Conservation (phyloP, 371 early-diverging fungal species). For the Mortierella sp. region DNA sequence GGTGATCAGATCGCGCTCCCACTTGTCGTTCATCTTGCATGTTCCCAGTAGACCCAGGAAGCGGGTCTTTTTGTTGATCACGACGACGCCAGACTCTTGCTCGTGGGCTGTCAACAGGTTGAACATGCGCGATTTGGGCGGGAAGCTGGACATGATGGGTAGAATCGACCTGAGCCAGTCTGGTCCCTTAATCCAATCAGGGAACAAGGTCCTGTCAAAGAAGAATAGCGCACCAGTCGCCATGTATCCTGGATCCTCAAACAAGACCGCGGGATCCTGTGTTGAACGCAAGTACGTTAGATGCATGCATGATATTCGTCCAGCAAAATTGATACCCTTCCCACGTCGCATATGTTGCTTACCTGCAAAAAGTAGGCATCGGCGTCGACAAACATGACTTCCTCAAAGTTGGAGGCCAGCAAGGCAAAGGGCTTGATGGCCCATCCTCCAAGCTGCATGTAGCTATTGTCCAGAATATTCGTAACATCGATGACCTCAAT, state of each 20-base stretch:
- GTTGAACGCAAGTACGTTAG: not conserved
- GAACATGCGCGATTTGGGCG: slow-evolving; percentile 66
- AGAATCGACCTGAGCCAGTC: slow-evolving; percentile 66
- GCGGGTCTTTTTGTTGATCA: slow-evolving; percentile 69
- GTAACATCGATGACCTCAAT: slow-evolving; percentile 68
- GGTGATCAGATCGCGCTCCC: slow-evolving; percentile 57
- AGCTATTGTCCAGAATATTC: slow-evolving; percentile 62
- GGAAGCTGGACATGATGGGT: slow-evolving; percentile 62
- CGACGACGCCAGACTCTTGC: slow-evolving; percentile 76
- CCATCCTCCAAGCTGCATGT: slow-evolving; percentile 72
- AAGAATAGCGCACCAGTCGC: slow-evolving; percentile 76
- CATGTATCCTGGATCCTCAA: slow-evolving; percentile 69
- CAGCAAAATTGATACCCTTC: not conserved
- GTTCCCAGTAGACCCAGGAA: slow-evolving; percentile 51
- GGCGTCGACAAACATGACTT: slow-evolving; percentile 83
- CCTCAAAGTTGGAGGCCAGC: slow-evolving; percentile 75
- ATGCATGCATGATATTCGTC: not conserved
- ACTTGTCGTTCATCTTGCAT: slow-evolving; percentile 54
- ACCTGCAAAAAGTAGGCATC: slow-evolving; percentile 79
- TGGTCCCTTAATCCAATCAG: slow-evolving; percentile 44
- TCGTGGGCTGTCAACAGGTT: slow-evolving; percentile 65
- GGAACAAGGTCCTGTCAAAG: slow-evolving; percentile 72
- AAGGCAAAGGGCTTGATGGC: slow-evolving; percentile 77
- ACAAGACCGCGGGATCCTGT: slow-evolving; percentile 68
- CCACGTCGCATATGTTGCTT: not conserved